Base-by-base conservation (phyloP, 2,329 filamentous ascomycete genomes). In the Dothistroma septosporum region DNA sequence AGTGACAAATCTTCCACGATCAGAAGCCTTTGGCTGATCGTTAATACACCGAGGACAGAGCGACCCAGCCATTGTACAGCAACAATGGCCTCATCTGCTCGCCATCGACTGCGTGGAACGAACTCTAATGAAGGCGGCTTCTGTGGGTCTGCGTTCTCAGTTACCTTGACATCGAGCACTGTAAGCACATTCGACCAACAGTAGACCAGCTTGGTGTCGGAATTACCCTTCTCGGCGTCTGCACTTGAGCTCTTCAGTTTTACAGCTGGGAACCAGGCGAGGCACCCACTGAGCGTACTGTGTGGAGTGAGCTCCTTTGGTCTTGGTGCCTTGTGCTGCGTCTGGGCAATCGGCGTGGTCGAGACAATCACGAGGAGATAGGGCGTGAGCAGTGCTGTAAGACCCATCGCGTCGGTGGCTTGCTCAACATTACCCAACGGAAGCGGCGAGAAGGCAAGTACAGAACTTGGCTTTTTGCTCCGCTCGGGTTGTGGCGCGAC, bases 101-200 rank as follows among this genome's bases (percentile, higher is more conserved):
- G 91, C 91, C 93, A 99, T 63, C 92, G 83, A 75, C 88, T 96
- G 59, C 92, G 86, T 2, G 91, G 84, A 70, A 84, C 87, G 76
- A 99, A 99, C 49, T 84, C 85, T 22, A 97, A 83, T 52, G 82
- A 87, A 1, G 91, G 85, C 3, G 90, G 90, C 69, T 91, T 92
- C 66, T 93, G 89, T 64, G 85, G 87, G 66, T 91, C 87, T 5
- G 79, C 75, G 10, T 76, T 76, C 21, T 83, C 82, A 12, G 87
- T 80, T 67, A 94, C 89, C 55, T 93, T 87, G 11, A 97, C 86
- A 65, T 99, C 94, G 24, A 99, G 78, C 5, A 99, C 87, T 0
- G 92, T 97, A 66, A 99, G 78, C n/a, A 97, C 86, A 70, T 97
- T 97, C 1, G 94, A 97, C 94, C 94, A 99, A 75, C 92, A 97